phyloP scores from a whole-genome alignment of 2,329 filamentous ascomycete genomes.

The Chrysoporthe austroafricana region DNA sequence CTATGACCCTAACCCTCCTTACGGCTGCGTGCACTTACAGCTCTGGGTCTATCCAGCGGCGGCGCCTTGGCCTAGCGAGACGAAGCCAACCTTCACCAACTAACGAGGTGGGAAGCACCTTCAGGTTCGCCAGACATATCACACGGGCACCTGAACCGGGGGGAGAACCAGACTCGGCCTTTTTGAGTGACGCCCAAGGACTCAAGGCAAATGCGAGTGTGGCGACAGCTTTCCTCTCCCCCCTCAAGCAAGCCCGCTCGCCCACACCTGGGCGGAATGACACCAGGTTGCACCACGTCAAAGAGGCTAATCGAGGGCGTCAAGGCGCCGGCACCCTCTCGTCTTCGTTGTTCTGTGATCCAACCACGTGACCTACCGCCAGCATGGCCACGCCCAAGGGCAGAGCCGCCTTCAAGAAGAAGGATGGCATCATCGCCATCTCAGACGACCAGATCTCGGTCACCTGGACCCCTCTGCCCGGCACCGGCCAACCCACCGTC shows the following conservation, averaged over 20 bases:
- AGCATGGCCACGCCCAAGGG: constrained; percentile 65
- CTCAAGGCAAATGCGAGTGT: too few species aligned
- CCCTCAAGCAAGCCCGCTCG: neutral
- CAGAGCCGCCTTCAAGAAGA: constrained; percentile 87
- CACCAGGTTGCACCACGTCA: constrained; percentile 13
- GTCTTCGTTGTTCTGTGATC: neutral
- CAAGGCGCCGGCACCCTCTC: neutral
- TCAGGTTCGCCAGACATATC: too few species aligned
- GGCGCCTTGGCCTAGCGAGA: too few species aligned
- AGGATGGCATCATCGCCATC: constrained; percentile 82
- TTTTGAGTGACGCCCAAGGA: too few species aligned
- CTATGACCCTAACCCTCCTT: too few species aligned
- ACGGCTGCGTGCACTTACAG: too few species aligned
- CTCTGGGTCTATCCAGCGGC: too few species aligned
- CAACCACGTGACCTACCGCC: neutral
- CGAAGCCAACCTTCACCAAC: too few species aligned
- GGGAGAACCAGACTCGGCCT: too few species aligned
- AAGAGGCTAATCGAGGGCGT: constrained; percentile 14
- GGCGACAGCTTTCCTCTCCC: too few species aligned
- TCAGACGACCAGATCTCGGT: constrained; percentile 74
- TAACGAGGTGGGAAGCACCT: too few species aligned
- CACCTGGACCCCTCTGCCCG: constrained; percentile 76
- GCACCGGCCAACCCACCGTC: constrained; percentile 65
- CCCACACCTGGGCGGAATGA: constrained; percentile 1
- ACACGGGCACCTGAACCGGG: too few species aligned